Conservation (phyloP, 176 grass and related monocot genomes). For the Lolium rigidum region DNA sequence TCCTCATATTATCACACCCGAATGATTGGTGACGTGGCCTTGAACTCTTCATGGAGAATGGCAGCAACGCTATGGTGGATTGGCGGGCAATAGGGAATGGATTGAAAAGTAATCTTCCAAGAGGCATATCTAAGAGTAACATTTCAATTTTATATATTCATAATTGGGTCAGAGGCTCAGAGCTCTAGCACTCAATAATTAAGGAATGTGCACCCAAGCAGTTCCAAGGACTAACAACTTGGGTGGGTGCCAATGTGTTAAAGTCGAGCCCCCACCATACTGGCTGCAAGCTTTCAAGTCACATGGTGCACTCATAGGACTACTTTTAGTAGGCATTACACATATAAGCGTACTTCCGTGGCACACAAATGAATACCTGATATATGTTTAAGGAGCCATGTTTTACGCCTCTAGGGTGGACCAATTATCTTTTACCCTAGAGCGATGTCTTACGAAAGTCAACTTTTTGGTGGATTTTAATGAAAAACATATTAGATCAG, state of each 20-base stretch:
- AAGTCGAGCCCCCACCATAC: background rate
- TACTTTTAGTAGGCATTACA: conserved; percentile 10
- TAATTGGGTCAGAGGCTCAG: background rate
- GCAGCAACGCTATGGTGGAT: background rate
- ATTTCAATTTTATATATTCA: background rate
- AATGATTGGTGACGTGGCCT: background rate
- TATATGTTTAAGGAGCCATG: background rate
- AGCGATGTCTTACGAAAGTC: background rate
- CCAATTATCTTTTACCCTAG: background rate
- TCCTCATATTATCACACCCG: background rate
- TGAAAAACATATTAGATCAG: background rate
- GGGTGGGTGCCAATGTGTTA: background rate
- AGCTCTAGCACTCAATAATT: background rate
- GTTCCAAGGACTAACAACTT: background rate
- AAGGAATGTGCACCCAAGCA: conserved; percentile 1
- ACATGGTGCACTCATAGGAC: background rate
- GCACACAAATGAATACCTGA: background rate
- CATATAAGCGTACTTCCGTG: background rate
- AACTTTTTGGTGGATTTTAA: background rate
- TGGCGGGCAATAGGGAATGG: background rate
- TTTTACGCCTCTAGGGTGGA: background rate
- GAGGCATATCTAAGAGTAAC: background rate
- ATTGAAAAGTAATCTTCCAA: background rate
- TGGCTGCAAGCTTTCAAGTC: background rate
- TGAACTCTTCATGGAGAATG: background rate